Base-by-base conservation (phyloP, 371 early-diverging fungal species). In the Mucor racemosus region DNA sequence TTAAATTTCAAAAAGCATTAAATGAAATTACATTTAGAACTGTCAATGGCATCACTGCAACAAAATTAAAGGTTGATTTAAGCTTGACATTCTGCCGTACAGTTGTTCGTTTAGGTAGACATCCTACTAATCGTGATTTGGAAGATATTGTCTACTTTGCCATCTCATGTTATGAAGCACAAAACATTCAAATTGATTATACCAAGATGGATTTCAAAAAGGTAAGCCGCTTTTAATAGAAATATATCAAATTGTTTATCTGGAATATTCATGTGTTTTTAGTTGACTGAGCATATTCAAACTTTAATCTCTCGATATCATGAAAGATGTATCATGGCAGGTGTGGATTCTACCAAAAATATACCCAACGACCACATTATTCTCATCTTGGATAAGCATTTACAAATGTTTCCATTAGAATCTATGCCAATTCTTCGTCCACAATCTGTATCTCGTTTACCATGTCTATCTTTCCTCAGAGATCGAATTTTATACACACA, bases 371-470 rank as follows among this genome's bases (percentile, higher is more conserved):
- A 76, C 8, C 95, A 96, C 73, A 70, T 91, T 9, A 87, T 97
- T 38, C 72, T 97, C 46, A 88, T 96, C 5, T 79, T 92, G 40
- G 97, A 96, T 72, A 93, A 92, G 65, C 77, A 92, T 65, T 72
- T 90, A 0, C 94, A 96, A 64, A 78, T 76, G 61, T 75, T 96
- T 5, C 98, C 98, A 0, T 90, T 95, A 88, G 98, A 97, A 74
- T 90, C 88, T 42, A 67, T 94, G 57, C 93, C 94, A 0, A 75
- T 79, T 34, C 65, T 97, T 48, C 86, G 93, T 13, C 72, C 74
- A 1, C 82, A 81, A 57, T 78, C 97, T 0, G 88, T 92, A 0
- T 95, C 94, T 7, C 88, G 98, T 14, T 46, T 95, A 48, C 95
- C 95, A 0, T 94, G 92, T 9, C 67, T 95, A 5, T 83, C 89